phyloP scores from a whole-genome alignment of 2,329 filamentous ascomycete genomes.

The Plenodomus tracheiphilus region DNA sequence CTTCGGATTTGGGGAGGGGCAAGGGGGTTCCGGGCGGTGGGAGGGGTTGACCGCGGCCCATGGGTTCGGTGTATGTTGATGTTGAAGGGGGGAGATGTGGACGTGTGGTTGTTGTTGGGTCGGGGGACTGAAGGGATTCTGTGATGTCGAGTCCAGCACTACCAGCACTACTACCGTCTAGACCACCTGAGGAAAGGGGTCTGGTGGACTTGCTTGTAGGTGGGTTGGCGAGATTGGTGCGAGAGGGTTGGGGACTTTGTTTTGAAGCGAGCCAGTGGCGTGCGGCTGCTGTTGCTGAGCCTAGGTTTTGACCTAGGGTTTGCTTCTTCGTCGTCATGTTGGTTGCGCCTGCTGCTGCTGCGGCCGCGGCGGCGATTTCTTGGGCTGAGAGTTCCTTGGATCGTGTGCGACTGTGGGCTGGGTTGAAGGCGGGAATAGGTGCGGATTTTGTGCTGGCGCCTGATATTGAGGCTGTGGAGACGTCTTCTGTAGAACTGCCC shows the following conservation, averaged over 20 bases:
- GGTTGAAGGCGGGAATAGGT: constrained; percentile 6
- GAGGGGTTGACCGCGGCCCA: constrained; percentile 80
- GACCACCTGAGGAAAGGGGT: constrained; percentile 14
- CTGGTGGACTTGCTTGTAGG: constrained; percentile 14
- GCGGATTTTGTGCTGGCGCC: constrained; percentile 17
- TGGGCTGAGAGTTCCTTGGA: constrained; percentile 26
- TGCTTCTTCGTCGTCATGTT: constrained; percentile 22
- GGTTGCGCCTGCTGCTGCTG: constrained; percentile 22
- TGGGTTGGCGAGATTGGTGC: constrained; percentile 2
- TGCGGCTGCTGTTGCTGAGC: constrained; percentile 58
- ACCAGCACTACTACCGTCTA: no score
- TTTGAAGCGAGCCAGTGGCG: constrained; percentile 62
- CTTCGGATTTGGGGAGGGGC: constrained; percentile 66
- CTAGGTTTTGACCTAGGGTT: constrained; percentile 42
- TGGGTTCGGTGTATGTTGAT: constrained; percentile 62
- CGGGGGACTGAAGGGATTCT: constrained; percentile 1
- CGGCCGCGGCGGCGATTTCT: constrained; percentile 26
- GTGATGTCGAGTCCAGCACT: no score
- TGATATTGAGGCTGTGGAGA: constrained; percentile 28
- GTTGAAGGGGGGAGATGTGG: constrained; percentile 7
- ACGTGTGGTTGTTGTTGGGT: constrained; percentile 2
- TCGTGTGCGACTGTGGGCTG: constrained; percentile 12
- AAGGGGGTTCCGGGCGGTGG: constrained; percentile 80
- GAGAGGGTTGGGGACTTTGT: constrained; percentile 39
- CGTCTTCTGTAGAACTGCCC: constrained; percentile 20